phyloP scores from a whole-genome alignment of 768 basidiomycete genomes.

The Leccinum ochraceum region DNA sequence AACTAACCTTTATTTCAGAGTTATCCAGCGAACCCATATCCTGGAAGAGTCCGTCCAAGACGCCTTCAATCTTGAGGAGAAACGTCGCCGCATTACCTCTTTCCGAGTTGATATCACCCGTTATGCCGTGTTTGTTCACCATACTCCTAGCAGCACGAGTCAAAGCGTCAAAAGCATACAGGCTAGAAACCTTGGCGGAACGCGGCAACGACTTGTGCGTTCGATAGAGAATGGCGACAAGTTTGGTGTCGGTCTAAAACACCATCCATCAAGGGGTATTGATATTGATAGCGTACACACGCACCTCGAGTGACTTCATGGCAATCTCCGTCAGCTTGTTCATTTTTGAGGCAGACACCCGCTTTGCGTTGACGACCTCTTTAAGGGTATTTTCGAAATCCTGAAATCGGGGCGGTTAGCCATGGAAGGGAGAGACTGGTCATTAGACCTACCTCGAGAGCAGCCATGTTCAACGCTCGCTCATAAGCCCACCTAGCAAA shows the following conservation, averaged over 20 bases:
- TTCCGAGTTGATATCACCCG: constrained; percentile 53
- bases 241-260: constrained; percentile 74
- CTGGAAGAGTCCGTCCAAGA: constrained; percentile 85
- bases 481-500: constrained; percentile 22
- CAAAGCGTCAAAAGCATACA: constrained; percentile 94
- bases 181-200: constrained; percentile 74
- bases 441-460: constrained; percentile 39
- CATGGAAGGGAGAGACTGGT: background rate
- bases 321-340: constrained; percentile 72
- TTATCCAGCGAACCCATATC: constrained; percentile 73
- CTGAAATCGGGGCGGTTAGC: constrained; percentile 41
- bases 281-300: constrained; percentile 23
- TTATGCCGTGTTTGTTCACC: constrained; percentile 62
- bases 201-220: constrained; percentile 79
- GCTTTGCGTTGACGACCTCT: constrained; percentile 79
- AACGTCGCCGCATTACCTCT: constrained; percentile 81
- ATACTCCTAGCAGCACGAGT: constrained; percentile 77
- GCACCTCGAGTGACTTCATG: constrained; percentile 74
- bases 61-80: constrained; percentile 84
- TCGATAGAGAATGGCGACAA: constrained; percentile 87
- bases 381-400: constrained; percentile 80
- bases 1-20: constrained; percentile 85
- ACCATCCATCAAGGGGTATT: background rate
- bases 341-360: constrained; percentile 88
- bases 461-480: constrained; percentile 37